Conservation (phyloP, 179 eudicot genomes). For the Silene vulgaris region DNA sequence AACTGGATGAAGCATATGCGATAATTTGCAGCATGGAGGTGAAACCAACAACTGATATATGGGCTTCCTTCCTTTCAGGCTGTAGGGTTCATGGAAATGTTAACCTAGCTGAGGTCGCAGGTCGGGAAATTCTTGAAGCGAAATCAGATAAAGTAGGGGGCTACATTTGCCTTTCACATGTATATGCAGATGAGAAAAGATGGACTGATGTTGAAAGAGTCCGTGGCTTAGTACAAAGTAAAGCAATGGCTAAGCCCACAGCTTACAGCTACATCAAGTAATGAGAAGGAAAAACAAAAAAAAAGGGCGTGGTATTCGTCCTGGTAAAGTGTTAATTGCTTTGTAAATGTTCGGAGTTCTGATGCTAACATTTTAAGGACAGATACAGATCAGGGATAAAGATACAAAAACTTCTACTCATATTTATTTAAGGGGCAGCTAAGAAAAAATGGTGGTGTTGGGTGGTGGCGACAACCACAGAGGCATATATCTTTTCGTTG, state of each 20-base stretch:
- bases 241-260: slow-evolving; percentile 21
- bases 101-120: slow-evolving; percentile 28
- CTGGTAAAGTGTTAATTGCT: background rate
- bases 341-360: background rate
- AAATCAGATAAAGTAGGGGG: slow-evolving; percentile 25
- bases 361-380: background rate
- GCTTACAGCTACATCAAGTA: slow-evolving; percentile 21
- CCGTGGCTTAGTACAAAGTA: slow-evolving; percentile 19
- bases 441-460: background rate
- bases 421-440: background rate
- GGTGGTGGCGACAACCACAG: too few relatives aligned
- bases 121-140: slow-evolving; percentile 16
- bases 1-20: slow-evolving; percentile 27
- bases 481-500: too few relatives aligned
- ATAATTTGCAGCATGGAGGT: slow-evolving; percentile 19
- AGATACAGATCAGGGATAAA: too few relatives aligned
- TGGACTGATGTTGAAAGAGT: slow-evolving; percentile 29
- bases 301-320: background rate
- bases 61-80: slow-evolving; percentile 26
- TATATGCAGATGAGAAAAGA: slow-evolving; percentile 31
- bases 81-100: slow-evolving; percentile 26
- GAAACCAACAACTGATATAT: slow-evolving; percentile 25
- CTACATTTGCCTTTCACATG: slow-evolving; percentile 32
- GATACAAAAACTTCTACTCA: background rate
- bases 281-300: background rate